phyloP scores from a whole-genome alignment of 768 basidiomycete species.

The Suillus paluster region DNA sequence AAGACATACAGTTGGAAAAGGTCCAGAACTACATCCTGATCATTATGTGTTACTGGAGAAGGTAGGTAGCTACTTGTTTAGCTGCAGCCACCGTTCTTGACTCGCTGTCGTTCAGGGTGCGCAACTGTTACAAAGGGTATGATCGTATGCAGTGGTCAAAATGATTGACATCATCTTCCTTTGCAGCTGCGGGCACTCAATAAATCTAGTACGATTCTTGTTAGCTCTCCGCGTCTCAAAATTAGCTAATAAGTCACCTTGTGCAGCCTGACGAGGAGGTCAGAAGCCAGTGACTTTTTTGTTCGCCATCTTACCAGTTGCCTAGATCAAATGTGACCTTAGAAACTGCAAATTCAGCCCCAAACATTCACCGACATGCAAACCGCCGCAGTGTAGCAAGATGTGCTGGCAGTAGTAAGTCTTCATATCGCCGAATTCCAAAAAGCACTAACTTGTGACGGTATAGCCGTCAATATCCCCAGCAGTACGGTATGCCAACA shows the following conservation, averaged over 20 bases:
- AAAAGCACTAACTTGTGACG: conserved; percentile 16
- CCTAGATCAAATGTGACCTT: conserved; percentile 65
- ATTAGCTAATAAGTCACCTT: background rate
- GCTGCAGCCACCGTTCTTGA: conserved; percentile 24
- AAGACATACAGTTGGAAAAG: conserved; percentile 18
- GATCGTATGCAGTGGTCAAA: conserved; percentile 17
- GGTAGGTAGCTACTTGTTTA: conserved; percentile 42
- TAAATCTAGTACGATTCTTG: conserved; percentile 45
- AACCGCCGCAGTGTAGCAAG: conserved; percentile 53
- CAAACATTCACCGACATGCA: conserved; percentile 53
- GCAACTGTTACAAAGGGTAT: conserved; percentile 57
- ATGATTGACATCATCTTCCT: conserved; percentile 11
- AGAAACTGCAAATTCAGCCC: conserved; percentile 67
- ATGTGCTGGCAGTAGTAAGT: conserved; percentile 78
- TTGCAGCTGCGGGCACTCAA: conserved; percentile 57
- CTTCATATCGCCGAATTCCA: background rate
- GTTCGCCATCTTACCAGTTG: conserved; percentile 7
- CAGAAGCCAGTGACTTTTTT: conserved; percentile 1
- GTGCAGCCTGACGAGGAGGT: conserved; percentile 65
- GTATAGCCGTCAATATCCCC: conserved; percentile 60
- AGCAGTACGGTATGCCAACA: conserved; percentile 58
- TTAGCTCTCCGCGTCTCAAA: background rate
- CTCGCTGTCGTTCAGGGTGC: conserved; percentile 45
- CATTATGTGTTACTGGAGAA: conserved; percentile 63
- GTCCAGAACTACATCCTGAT: conserved; percentile 11